Base-by-base conservation (phyloP, 139 green algal species). In the Micromonas commoda region DNA sequence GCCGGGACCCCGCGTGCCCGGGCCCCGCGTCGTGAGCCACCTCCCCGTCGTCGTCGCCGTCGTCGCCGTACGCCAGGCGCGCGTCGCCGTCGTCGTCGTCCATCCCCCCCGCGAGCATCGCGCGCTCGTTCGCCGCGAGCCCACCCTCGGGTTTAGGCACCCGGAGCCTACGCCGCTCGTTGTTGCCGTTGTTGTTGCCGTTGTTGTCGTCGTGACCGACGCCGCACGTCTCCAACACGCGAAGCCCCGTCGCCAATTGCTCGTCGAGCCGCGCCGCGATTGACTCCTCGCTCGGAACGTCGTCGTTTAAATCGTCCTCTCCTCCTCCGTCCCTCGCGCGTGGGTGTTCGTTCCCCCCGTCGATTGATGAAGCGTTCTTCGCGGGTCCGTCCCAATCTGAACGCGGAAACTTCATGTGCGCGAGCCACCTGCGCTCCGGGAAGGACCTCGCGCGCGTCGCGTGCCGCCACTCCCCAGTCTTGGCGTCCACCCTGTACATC, bases 391-490 rank as follows among this genome's bases (percentile, higher is more conserved):
- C n/a, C n/a, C n/a, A n/a, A n/a, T n/a, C n/a, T n/a, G n/a, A n/a
- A n/a, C n/a, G n/a, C n/a, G 73, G 76, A 51, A 68, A 81, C 16
- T 26, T 38, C 38, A 71, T 63, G 66, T 81, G 77, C 45, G 69
- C 69, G 1, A 82, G 69, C 77, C 77, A 82, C 9, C 73, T 74
- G 2, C 66, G 38, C 19, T 77, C 51, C 16, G 77, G 77, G 34
- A 66, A 78, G 28, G 16, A 64, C 31, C 53, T 32, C 6, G 63
- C 37, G 5, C 77, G 69, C 6, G 53, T 45, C 6, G 34, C n/a
- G 69, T 82, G 77, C 4, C 61, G 57, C 69, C 77, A 82, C 52
- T 73, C 53, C 33, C 77, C 77, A 24, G 69, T 78, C 69, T 78
- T 73, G 19, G 60, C n/a, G 57, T 82, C 61, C 57, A 82, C 19